Percentiles rank a stretch among this genome's conserved stretches.
phyloP scores from a whole-genome alignment of 768 basidiomycete genomes.

The Amanita rimosa region DNA sequence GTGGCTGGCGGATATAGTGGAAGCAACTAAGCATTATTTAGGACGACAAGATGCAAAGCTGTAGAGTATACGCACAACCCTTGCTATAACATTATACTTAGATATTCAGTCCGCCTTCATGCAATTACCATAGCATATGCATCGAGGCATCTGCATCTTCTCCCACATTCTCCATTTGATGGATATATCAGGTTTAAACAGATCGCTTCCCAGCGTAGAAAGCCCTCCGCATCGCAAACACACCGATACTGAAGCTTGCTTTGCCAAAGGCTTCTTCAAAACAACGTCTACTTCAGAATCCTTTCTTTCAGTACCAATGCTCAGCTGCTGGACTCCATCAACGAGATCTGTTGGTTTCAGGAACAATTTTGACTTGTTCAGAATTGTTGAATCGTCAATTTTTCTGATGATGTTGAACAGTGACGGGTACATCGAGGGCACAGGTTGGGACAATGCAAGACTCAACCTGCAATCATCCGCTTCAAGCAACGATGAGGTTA shows the following conservation, averaged over 20 bases:
- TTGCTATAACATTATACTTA: neutral
- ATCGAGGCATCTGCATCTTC: constrained; percentile 43
- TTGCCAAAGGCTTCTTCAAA: constrained; percentile 43
- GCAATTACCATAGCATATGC: constrained; percentile 66
- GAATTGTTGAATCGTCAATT: constrained; percentile 34
- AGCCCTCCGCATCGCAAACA: constrained; percentile 59
- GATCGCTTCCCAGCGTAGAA: constrained; percentile 31
- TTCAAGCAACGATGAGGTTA: constrained; percentile 13
- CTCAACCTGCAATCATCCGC: constrained; percentile 39
- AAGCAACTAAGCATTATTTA: constrained; percentile 22
- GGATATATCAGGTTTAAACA: constrained; percentile 16
- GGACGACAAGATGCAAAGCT: constrained; percentile 1
- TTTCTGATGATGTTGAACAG: constrained; percentile 33
- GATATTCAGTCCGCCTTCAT: neutral
- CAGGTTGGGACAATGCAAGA: constrained; percentile 51
- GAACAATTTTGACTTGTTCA: constrained; percentile 60
- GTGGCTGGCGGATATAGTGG: constrained; percentile 35
- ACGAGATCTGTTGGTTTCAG: constrained; percentile 64
- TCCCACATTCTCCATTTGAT: constrained; percentile 53
- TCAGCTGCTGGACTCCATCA: constrained; percentile 41
- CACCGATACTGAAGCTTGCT: constrained; percentile 22
- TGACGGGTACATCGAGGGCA: constrained; percentile 28
- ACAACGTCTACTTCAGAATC: constrained; percentile 47
- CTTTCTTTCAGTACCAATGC: constrained; percentile 21
- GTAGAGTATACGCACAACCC: neutral